phyloP scores from a whole-genome alignment of 345 rosid species.

The Hevea brasiliensis region DNA sequence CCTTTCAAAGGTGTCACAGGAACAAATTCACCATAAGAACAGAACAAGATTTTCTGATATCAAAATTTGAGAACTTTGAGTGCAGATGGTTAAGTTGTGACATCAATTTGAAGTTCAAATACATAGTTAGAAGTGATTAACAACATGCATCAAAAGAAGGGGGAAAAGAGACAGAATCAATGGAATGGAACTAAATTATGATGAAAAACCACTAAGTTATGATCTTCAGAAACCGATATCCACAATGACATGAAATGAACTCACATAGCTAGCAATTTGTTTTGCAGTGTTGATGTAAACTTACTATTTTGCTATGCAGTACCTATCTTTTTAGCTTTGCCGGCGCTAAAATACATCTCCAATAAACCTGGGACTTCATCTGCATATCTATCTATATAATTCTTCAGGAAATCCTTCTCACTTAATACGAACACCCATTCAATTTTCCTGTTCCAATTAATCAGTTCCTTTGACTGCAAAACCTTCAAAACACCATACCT shows the following conservation, averaged over 20 bases:
- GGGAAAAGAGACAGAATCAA: not conserved
- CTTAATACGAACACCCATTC: not conserved
- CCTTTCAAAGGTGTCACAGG: no score
- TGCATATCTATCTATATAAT: slow-evolving; percentile 9
- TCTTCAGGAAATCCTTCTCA: slow-evolving; percentile 23
- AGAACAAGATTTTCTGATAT: no score
- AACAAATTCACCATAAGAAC: no score
- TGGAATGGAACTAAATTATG: not conserved
- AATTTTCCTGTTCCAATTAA: not conserved
- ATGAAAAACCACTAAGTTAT: not conserved
- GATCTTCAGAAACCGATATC: not conserved
- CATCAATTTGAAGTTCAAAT: not conserved
- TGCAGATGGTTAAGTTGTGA: not conserved
- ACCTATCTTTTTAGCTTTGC: not conserved
- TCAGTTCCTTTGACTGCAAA: slow-evolving; percentile 29
- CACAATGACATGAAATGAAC: not conserved
- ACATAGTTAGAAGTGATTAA: not conserved
- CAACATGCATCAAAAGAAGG: not conserved
- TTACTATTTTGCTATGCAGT: not conserved
- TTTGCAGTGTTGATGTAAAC: not conserved
- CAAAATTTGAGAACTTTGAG: no score
- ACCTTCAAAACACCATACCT: slow-evolving; percentile 20
- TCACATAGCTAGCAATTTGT: not conserved
- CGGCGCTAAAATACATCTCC: slow-evolving; percentile 20
- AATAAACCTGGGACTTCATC: slow-evolving; percentile 19